Evolutionary conservation across 345 rosid genomes (phyloP).

Genomic region (Aurinia saxatilis): DNA sequence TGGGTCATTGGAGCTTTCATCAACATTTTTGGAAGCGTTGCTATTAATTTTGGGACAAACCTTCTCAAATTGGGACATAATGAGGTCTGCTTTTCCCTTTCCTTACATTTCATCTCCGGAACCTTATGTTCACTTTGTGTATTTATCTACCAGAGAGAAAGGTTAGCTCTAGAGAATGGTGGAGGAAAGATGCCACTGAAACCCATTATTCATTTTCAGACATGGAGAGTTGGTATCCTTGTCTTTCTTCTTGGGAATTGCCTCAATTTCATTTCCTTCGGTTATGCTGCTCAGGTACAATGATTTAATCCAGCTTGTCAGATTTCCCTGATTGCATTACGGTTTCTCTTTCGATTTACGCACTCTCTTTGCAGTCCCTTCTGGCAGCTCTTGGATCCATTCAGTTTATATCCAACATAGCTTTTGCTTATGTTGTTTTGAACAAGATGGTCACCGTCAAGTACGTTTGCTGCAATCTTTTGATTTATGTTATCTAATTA

Average conservation of each 20-base stretch:
- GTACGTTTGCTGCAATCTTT: conserved; percentile 39
- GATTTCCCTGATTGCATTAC: no score
- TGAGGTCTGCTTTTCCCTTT: conserved; percentile 45
- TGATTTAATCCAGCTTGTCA: conserved; percentile 5
- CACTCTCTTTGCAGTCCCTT: conserved; percentile 74
- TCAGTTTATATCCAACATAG: conserved; percentile 95
- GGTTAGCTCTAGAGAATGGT: conserved; percentile 48
- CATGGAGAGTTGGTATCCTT: conserved; percentile 97
- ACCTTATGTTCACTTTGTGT: conserved; percentile 16
- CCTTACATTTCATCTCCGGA: background rate
- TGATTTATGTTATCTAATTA: background rate
- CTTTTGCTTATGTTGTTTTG: conserved; percentile 86
- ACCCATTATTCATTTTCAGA: conserved; percentile 78
- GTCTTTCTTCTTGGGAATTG: conserved; percentile 90
- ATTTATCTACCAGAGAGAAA: conserved; percentile 60
- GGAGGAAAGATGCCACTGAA: conserved; percentile 64
- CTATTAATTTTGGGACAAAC: conserved; percentile 98
- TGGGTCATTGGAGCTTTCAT: conserved; percentile 98
- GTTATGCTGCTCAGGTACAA: conserved; percentile 99
- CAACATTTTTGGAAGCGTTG: conserved; percentile 90
- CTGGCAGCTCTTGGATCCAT: conserved; percentile 97
- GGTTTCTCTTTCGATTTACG: background rate
- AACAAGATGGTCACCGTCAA: conserved; percentile 88
- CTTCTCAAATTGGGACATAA: conserved; percentile 95
- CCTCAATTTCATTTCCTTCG: conserved; percentile 95